Base-by-base conservation (phyloP, 768 basidiomycete species). In the Tulasnella sp. region DNA sequence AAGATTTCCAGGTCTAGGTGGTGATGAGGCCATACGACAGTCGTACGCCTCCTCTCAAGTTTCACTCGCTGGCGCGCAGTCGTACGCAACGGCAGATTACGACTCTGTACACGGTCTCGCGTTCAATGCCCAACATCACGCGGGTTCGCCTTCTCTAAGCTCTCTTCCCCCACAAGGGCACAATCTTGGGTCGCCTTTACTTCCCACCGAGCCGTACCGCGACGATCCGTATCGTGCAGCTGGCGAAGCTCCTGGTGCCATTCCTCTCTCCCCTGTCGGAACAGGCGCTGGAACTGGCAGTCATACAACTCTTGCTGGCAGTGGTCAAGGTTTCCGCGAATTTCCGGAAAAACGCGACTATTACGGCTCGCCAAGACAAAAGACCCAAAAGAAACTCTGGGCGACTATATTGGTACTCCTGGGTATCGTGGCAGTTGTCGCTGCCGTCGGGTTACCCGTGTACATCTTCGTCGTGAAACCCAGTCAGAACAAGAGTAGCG, bases 391-490 rank as follows among this genome's bases (percentile, higher is more conserved):
- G 15, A 49, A 17, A 36, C 7, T 7, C 7, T 31, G 31, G 34
- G 12, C 23, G 21, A 29, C 23, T 19, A 31, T 63, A 14, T 21
- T 52, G 11, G 49, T 41, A 45, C 31, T 61, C 25, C 23, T 59
- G 14, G 19, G 59, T 34, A 21, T 62, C 45, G 31, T 58, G 17
- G 25, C 61, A 21, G 36, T 61, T n/a, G 62, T 59, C 39, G 51
- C 56, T 25, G 64, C 62, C 40, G 63, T 63, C 29, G 56, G 57
- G 27, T 46, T 62, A 23, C 61, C 65, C 14, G 55, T 65, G 2
- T 64, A 64, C 45, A 64, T 62, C 23, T 52, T 62, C 41, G 62
- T 65, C 14, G 48, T 65, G 31, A 50, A 55, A 27, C 56, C 61
- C 11, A 27, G 60, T 15, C 34, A 59, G 43, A 46, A 50, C 25